Conservation (phyloP, 176 grass and related monocot genomes). For the Alopecurus myosuroides region DNA sequence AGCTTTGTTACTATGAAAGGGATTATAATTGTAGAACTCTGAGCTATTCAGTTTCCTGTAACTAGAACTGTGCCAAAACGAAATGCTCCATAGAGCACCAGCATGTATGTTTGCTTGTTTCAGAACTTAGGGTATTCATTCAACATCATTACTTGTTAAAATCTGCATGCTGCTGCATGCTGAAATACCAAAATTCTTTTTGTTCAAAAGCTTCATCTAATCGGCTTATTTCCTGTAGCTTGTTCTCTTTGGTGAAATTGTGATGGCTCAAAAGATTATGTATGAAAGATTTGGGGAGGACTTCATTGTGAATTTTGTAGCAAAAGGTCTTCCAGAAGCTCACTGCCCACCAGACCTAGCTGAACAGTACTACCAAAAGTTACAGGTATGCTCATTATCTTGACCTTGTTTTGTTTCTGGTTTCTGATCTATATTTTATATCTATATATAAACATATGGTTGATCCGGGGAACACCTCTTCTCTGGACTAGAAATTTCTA, state of each 20-base stretch:
- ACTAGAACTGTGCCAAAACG: not conserved
- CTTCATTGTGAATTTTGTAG: conserved; percentile 74
- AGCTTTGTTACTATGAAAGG: not conserved
- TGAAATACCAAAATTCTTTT: not conserved
- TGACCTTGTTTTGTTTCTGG: not conserved
- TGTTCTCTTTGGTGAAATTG: conserved; percentile 91
- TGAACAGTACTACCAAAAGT: conserved; percentile 87
- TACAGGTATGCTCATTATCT: conserved; percentile 50
- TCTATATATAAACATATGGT: not conserved
- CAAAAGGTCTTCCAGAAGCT: conserved; percentile 56
- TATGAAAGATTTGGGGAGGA: conserved; percentile 87
- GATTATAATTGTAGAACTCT: not conserved
- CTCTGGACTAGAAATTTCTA: not conserved
- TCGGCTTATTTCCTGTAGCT: conserved; percentile 48
- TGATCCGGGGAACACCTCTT: not conserved
- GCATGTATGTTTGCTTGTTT: conserved; percentile 3
- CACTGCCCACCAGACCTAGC: conserved; percentile 80
- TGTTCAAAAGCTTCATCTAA: not conserved
- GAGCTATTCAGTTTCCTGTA: not conserved
- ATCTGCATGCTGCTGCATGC: not conserved
- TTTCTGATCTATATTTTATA: not conserved
- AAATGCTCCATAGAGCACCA: not conserved
- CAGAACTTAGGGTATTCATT: not conserved
- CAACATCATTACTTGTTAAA: not conserved
- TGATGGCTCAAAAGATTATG: conserved; percentile 92